phyloP scores from a whole-genome alignment of 2,329 filamentous ascomycete genomes.

The Clarireedia homoeocarpa region DNA sequence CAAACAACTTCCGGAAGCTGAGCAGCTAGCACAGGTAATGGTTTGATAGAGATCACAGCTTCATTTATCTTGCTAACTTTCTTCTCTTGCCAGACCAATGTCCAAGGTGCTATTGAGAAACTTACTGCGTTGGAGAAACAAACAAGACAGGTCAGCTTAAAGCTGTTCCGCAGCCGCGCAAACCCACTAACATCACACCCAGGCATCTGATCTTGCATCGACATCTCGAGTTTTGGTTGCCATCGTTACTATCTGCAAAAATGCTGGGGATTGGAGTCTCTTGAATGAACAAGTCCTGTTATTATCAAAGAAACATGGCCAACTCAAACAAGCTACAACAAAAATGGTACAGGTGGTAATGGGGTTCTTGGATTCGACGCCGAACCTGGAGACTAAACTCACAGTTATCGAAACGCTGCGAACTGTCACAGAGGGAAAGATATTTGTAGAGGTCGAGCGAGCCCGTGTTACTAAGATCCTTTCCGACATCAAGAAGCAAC shows the following conservation, averaged over 20 bases:
- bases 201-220: constrained; percentile 93
- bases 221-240: constrained; percentile 81
- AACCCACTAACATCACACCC: constrained; percentile 23
- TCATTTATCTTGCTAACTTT: constrained; percentile 17
- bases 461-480: constrained; percentile 91
- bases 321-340: constrained; percentile 97
- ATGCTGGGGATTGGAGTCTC: constrained; percentile 85
- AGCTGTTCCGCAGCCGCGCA: constrained; percentile 7
- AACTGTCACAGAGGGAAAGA: constrained; percentile 98
- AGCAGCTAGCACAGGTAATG: constrained; percentile 77
- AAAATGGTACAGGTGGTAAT: constrained; percentile 99
- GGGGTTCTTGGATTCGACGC: constrained; percentile 79
- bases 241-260: constrained; percentile 91
- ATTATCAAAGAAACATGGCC: constrained; percentile 98
- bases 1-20: constrained; percentile 80
- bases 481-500: constrained; percentile 93
- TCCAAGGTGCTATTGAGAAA: constrained; percentile 88
- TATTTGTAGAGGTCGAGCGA: constrained; percentile 97
- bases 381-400: constrained; percentile 79
- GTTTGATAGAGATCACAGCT: background rate
- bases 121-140: constrained; percentile 90
- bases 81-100: constrained; percentile 50
- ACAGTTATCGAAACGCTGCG: constrained; percentile 90
- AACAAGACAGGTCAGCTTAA: constrained; percentile 70
- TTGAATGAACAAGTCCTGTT: constrained; percentile 95